phyloP scores from a whole-genome alignment of 805 yeast genomes.

The Schwanniomyces pseudopolymorphus region DNA sequence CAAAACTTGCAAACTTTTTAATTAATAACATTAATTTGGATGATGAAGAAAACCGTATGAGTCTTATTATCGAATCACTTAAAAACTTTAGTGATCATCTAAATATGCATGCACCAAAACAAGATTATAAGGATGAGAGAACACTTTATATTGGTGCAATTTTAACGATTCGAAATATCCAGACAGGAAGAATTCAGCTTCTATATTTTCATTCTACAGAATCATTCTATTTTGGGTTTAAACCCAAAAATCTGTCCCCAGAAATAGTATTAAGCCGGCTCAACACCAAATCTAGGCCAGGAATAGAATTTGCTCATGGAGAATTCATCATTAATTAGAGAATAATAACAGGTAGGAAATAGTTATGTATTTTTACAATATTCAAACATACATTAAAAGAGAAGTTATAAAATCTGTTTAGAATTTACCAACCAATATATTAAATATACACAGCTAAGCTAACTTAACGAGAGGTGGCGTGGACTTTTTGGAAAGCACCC shows the following conservation, averaged over 20 bases:
- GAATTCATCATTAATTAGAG: constrained; percentile 12
- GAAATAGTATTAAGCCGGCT: constrained; percentile 26
- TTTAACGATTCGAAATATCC: constrained; percentile 15
- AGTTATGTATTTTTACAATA: neutral
- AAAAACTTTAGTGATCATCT: constrained; percentile 7
- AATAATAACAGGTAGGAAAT: neutral
- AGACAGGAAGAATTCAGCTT: constrained; percentile 10
- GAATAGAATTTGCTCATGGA: constrained; percentile 25
- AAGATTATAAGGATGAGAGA: constrained; percentile 1
- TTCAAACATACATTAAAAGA: constrained; percentile 13
- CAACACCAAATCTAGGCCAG: constrained; percentile 10
- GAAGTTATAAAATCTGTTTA: constrained; percentile 7
- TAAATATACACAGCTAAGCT: constrained; percentile 8
- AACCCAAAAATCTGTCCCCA: constrained; percentile 7
- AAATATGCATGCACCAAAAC: constrained; percentile 3
- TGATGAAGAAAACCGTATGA: constrained; percentile 17
- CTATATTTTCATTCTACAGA: constrained; percentile 41
- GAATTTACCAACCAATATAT: constrained; percentile 9
- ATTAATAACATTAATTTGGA: constrained; percentile 12
- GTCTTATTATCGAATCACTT: constrained; percentile 16
- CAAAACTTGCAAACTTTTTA: constrained; percentile 38
- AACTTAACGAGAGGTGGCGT: constrained; percentile 91
- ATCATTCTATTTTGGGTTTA: constrained; percentile 33
- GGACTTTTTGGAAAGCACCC: constrained; percentile 98
- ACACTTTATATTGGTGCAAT: constrained; percentile 33